Conservation (phyloP, 805 yeast genomes). For the Candida odintsovae region DNA sequence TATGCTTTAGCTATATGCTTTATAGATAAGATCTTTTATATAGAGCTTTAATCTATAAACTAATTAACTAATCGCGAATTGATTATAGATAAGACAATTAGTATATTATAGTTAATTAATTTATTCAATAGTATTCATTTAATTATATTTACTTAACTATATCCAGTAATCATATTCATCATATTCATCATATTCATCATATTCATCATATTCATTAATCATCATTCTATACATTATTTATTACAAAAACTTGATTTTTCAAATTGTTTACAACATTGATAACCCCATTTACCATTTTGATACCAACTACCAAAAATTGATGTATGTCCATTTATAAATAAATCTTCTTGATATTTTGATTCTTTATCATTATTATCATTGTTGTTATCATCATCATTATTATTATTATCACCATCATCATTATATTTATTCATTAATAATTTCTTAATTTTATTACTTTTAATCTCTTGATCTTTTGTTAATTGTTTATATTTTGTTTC, state of each 20-base stretch:
- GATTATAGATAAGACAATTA: too few relatives aligned
- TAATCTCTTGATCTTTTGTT: conserved; percentile 24
- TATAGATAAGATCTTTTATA: too few relatives aligned
- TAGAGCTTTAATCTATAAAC: too few relatives aligned
- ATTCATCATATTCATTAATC: too few relatives aligned
- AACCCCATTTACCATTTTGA: conserved; percentile 39
- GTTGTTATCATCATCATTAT: conserved; percentile 13
- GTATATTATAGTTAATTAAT: too few relatives aligned
- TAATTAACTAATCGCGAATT: too few relatives aligned
- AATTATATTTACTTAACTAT: too few relatives aligned
- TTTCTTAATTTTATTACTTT: conserved; percentile 26
- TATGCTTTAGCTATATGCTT: too few relatives aligned
- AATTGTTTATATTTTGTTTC: conserved; percentile 30
- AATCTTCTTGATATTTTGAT: conserved; percentile 33
- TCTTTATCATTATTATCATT: not conserved
- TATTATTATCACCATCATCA: conserved; percentile 26
- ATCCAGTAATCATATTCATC: too few relatives aligned
- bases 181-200: too few relatives aligned
- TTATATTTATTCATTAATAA: conserved; percentile 36
- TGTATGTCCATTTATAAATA: conserved; percentile 32
- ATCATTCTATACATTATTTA: not conserved
- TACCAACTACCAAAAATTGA: conserved; percentile 41
- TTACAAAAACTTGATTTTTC: conserved; percentile 29
- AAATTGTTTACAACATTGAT: conserved; percentile 33
- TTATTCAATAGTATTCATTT: too few relatives aligned